Base-by-base conservation (phyloP, 208 protist species). In the Porcisia deanei region DNA sequence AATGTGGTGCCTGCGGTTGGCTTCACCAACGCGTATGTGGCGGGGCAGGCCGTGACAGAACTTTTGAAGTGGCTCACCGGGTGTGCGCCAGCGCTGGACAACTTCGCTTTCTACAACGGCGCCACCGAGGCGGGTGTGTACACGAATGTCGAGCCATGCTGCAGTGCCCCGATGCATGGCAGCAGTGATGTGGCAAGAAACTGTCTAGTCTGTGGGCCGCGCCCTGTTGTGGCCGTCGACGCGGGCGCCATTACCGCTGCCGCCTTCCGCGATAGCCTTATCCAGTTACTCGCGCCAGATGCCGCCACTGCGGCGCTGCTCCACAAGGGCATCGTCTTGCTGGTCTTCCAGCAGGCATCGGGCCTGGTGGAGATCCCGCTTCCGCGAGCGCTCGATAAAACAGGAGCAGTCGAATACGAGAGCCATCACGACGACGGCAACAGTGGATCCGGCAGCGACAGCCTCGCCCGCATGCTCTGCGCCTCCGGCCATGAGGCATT, bases 1-100 rank as follows among this genome's bases (percentile, higher is more conserved):
- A 99, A 99, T 73, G 99, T 99, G 70, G 99, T 99, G 75, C 99
- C 99, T 2, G 98, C 99, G 0, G 98, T 99, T 43, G 98, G 98
- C 47, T 99, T 98, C 55, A 99, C 99, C 41, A 99, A 99, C 82
- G 98, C 98, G 30, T 89, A 99, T 54, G 95, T 99, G 30, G 93
- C 98, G 16, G 93, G 92, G 22, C 88, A 94, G 43, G 98, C 94
- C 41, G 93, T 97, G 6, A 95, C 94, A 45, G 98, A 99, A 83
- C 88, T 90, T 7, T 74, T 99, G 52, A 99, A 99, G 84, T 80
- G 98, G 14, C 81, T 97, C 12, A 99, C 92, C 9, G 89, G 90
- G 57, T 83, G 86, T 49, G 80, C 83, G 18, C 71, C 81, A 16
- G 75, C 68, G 37, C 68, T 99, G 71, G 77, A 98, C 73, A 99